phyloP scores from a whole-genome alignment of 1,284 basidiomycete species.

The Papiliotrema flavescens region DNA sequence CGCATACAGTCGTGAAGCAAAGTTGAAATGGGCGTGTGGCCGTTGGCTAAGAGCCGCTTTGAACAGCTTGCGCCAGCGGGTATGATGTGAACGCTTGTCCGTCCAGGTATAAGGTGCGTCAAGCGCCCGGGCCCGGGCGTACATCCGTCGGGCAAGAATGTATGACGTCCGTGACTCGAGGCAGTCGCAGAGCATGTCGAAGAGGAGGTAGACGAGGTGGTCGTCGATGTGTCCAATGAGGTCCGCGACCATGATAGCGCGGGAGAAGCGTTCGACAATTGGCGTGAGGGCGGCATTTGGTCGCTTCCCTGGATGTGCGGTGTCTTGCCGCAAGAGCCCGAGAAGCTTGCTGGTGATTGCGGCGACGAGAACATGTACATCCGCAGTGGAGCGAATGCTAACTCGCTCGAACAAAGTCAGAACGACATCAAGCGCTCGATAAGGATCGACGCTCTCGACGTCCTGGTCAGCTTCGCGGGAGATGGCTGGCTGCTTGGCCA shows the following conservation, averaged over 20 bases:
- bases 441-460: background rate
- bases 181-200: background rate
- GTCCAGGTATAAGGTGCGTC: background rate
- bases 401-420: conserved; percentile 2
- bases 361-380: background rate
- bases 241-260: background rate
- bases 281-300: too few species aligned
- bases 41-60: conserved; percentile 5
- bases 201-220: background rate
- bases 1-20: conserved; percentile 39
- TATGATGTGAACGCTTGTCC: too few species aligned
- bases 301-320: background rate
- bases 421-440: too few species aligned
- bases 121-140: background rate
- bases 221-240: background rate
- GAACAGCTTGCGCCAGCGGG: conserved; percentile 26
- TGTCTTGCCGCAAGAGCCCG: background rate
- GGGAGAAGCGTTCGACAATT: background rate
- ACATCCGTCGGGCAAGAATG: background rate
- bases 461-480: background rate
- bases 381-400: background rate
- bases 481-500: background rate
- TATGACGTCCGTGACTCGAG: background rate
- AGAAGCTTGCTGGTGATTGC: background rate
- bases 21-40: conserved; percentile 19